Evolutionary conservation across 768 basidiomycete genomes (phyloP).

Genomic region (Podaxis sp.): DNA sequence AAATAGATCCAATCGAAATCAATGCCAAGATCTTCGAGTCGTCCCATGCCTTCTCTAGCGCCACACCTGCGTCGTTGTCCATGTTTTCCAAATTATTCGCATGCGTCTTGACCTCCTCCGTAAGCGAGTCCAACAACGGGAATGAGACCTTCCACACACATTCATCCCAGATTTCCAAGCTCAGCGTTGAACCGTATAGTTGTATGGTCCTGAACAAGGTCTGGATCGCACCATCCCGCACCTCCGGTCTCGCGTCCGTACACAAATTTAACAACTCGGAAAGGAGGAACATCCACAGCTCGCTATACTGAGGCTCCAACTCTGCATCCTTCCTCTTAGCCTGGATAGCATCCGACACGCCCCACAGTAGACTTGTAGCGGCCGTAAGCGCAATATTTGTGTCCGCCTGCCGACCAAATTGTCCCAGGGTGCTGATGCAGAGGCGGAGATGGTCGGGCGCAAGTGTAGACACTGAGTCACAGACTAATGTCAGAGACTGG

Average conservation of each 20-base stretch:
- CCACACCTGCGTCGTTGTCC: conserved; percentile 18
- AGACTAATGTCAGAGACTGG: conserved; percentile 90
- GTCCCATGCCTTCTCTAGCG: conserved; percentile 65
- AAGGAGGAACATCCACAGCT: conserved; percentile 92
- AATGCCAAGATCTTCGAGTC: conserved; percentile 87
- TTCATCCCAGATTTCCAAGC: conserved; percentile 81
- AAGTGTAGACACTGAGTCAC: conserved; percentile 85
- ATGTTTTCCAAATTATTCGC: conserved; percentile 18
- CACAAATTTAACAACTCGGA: conserved; percentile 82
- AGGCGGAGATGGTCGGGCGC: conserved; percentile 79
- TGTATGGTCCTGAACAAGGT: conserved; percentile 93
- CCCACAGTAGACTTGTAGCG: conserved; percentile 91
- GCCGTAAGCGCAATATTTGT: conserved; percentile 96
- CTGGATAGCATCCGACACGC: conserved; percentile 94
- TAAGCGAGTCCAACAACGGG: conserved; percentile 76
- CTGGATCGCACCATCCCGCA: conserved; percentile 91
- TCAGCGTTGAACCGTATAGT: conserved; percentile 86
- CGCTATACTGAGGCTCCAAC: conserved; percentile 73
- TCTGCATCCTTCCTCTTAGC: conserved; percentile 67
- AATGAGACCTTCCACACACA: conserved; percentile 92
- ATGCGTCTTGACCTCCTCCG: conserved; percentile 49
- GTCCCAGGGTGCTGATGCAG: conserved; percentile 88
- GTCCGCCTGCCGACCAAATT: conserved; percentile 90
- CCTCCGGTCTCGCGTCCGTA: conserved; percentile 81
- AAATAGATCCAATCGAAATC: conserved; percentile 80